Evolutionary conservation across 768 basidiomycete genomes (phyloP), one percentile per base, ranked within the genome.

Genomic region (Auricularia sp.): DNA sequence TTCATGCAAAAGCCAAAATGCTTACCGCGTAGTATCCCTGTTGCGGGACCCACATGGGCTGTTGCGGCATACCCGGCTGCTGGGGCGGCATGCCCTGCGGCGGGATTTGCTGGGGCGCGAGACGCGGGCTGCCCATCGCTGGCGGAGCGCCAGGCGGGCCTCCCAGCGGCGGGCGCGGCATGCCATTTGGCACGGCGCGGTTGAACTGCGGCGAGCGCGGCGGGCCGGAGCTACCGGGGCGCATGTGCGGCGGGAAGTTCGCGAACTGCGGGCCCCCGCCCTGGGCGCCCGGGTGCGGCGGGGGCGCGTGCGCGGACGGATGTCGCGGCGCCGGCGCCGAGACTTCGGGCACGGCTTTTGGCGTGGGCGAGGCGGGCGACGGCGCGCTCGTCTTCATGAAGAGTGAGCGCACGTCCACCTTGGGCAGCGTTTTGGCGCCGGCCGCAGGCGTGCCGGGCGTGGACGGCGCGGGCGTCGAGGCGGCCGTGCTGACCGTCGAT

Each of bases 381-480:
- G 71, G 61, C 0, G 78, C 72, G 56, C 75, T 69, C 62, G 73
- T 66, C 61, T 70, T 71, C 69, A 76, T 76, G 71, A 82, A 82
- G 33, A 81, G 64, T 66, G 77, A 75, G 67, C 76, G 70, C 66
- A 79, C 70, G 65, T 81, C 79, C 23, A 76, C 72, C 70, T 71
- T 79, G 66, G 74, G 66, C 67, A 72, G 72, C 39, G 11, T 47
- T 18, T n/a, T n/a, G 7, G 61, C 21, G 2, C 21, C 11, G 14
- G 61, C 11, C 12, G 61, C 61, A 8, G 61, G 61, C 6, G 61
- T 62, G 39, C 39, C 43, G 61, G 61, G 43, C 12, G 61, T 47
- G 65, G 77, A 74, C 51, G 79, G 72, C 61, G 79, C 72, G 51
- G 78, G 70, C 51, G 78, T 70, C 51, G 79, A 73, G 43, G 61